Evolutionary conservation across 441 rosid genomes (phyloP).

Genomic region (Jatropha multifida): DNA sequence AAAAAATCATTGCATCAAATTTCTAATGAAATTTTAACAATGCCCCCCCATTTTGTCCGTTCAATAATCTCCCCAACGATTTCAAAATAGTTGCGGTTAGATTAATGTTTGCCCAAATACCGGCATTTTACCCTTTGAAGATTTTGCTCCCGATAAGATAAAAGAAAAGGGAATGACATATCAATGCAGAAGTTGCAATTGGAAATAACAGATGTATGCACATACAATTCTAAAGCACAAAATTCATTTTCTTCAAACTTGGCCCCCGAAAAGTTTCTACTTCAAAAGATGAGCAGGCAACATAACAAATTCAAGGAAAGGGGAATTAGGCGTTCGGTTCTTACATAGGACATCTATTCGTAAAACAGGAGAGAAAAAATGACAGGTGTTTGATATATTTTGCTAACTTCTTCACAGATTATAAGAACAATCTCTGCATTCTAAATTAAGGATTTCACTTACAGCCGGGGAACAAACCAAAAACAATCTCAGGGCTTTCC

Average conservation of each 20-base stretch:
- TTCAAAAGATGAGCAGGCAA: constrained; percentile 20
- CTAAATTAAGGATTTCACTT: constrained; percentile 47
- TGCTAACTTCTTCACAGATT: constrained; percentile 40
- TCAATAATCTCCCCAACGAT: too few relatives aligned
- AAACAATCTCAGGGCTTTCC: constrained; percentile 32
- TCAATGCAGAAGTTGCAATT: too few relatives aligned
- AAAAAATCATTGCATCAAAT: background rate
- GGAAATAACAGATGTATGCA: background rate
- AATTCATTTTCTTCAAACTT: constrained; percentile 28
- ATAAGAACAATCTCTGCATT: constrained; percentile 40
- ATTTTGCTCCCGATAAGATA: too few relatives aligned
- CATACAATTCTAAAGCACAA: constrained; percentile 24
- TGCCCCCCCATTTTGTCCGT: background rate
- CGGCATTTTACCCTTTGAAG: too few relatives aligned
- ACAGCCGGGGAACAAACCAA: constrained; percentile 36
- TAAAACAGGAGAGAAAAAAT: constrained; percentile 10
- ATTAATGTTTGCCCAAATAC: too few relatives aligned
- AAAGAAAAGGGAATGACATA: background rate
- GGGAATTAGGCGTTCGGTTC: constrained; percentile 21
- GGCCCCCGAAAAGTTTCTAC: constrained; percentile 22
- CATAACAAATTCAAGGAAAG: constrained; percentile 28
- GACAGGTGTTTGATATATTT: constrained; percentile 18
- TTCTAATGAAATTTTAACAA: background rate
- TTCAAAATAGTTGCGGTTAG: too few relatives aligned
- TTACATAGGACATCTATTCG: constrained; percentile 31